Evolutionary conservation across 1,284 basidiomycete genomes (phyloP), one percentile per base, ranked within the genome.

Genomic region (Ustilago loliicola): DNA sequence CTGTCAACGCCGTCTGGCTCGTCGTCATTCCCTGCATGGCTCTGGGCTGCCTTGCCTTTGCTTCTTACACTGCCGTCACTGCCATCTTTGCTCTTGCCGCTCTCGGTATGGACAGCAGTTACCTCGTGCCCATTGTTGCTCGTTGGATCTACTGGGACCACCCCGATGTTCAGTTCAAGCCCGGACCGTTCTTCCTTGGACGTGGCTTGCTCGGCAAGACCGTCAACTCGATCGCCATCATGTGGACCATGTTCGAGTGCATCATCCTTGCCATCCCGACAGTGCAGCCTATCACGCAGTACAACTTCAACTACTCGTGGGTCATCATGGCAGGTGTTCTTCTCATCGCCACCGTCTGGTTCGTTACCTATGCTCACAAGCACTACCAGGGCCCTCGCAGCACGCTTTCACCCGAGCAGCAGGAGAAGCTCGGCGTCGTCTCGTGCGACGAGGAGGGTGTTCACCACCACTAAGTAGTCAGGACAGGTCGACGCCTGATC

Each of bases 111-210:
- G 91, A 97, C 83, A 66, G 95, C 87, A 91, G 92, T 47, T 85
- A 86, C 62, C 68, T 85, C 30, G 75, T 84, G 17, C 86, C 86
- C 56, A 88, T 88, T 54, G 76, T 86, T 6, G 87, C 87, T 78
- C 90, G 93, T 40, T 89, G 93, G 65, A 87, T 92, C 65, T 94
- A 90, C 87, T 88, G 90, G 66, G 89, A 92, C 72, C 94, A 96
- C 83, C 94, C 94, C 0, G 94, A 95, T 58, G 88, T 95, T 40
- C 66, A 77, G 66, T 95, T 93, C 89, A 91, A 91, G 84, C 93
- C 94, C 0, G 94, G 94, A n/a, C 94, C 94, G 21, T 95, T 94
- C 88, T 93, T 91, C 85, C 91, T 95, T 89, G 94, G 94, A 25
- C 88, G 91, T 60, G 93, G 93, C 0, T 57, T 88, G 67, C 85